A percentile compares a stretch with the other conserved stretches of the same genome.
These are phyloP conservation scores for Trapa bicornis DNA, from an alignment of 345 rosid species.

Conservation along the genomic window DNA sequence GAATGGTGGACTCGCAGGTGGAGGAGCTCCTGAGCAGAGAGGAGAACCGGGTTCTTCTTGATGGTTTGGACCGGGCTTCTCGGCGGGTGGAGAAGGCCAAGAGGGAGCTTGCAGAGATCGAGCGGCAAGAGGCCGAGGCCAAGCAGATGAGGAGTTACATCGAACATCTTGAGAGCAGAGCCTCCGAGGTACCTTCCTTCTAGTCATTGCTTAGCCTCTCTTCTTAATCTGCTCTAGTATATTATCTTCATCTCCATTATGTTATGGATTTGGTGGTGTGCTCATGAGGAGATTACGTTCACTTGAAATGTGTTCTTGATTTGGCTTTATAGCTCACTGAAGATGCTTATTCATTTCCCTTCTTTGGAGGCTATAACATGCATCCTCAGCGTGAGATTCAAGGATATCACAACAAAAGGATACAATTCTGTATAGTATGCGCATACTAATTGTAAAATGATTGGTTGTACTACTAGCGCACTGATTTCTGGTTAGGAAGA, in stretches of 20 bases:
- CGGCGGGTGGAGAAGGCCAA: conserved; percentile 63
- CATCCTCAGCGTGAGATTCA: no score
- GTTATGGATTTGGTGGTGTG: neutral
- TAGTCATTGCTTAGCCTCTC: neutral
- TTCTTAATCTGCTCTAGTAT: neutral
- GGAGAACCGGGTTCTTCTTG: conserved; percentile 64
- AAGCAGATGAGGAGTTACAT: conserved; percentile 34
- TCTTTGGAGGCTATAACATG: no score
- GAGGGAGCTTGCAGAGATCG: conserved; percentile 60
- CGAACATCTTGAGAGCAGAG: conserved; percentile 47
- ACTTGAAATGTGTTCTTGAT: neutral
- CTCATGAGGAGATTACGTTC: neutral
- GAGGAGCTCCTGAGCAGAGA: conserved; percentile 58
- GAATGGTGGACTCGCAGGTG: conserved; percentile 48
- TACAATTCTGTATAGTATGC: no score
- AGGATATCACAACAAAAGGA: no score
- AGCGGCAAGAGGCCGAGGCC: conserved; percentile 59
- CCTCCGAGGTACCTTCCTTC: conserved; percentile 42
- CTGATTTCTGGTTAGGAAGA: neutral
- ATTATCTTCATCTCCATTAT: neutral
- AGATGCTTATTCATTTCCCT: neutral
- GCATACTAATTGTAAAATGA: neutral
- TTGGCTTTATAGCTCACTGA: neutral
- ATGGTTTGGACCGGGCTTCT: conserved; percentile 65
- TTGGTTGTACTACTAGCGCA: neutral